Conservation (phyloP, 2,329 filamentous ascomycete genomes). For the Didymella sp. region DNA sequence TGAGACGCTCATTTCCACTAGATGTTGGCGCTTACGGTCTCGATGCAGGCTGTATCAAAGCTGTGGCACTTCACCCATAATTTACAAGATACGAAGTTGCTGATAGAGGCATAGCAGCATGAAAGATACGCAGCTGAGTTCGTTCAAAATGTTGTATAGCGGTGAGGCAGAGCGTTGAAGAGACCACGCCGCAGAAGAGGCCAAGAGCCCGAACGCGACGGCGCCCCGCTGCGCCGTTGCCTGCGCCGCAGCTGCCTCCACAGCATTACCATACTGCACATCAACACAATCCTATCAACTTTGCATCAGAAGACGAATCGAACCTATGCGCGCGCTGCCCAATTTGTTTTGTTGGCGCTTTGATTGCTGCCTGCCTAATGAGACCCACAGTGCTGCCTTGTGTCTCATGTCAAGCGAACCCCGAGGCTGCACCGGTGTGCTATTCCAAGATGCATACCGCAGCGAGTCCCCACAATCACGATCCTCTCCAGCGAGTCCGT, state of each 20-base stretch:
- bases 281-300: background rate
- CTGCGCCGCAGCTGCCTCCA: background rate
- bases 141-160: background rate
- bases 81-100: background rate
- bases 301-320: background rate
- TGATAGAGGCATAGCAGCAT: background rate
- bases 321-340: background rate
- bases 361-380: slow-evolving; percentile 5
- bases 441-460: slow-evolving; percentile 7
- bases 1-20: slow-evolving; percentile 9
- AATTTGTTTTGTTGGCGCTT: background rate
- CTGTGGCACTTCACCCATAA: background rate
- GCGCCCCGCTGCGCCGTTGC: background rate
- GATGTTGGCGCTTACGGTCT: slow-evolving; percentile 1
- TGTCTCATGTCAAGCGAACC: slow-evolving; percentile 6
- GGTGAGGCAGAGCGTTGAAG: slow-evolving; percentile 3
- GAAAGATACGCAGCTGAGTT: background rate
- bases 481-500: background rate
- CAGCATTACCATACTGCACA: background rate
- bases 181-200: background rate
- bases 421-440: slow-evolving; percentile 6
- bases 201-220: background rate
- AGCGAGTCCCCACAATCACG: background rate
- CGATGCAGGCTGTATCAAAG: background rate
- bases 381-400: slow-evolving; percentile 6